These are phyloP conservation scores for Colletotrichum zoysiae DNA, from an alignment of 2,329 filamentous ascomycete species.

Conservation along the genomic window DNA sequence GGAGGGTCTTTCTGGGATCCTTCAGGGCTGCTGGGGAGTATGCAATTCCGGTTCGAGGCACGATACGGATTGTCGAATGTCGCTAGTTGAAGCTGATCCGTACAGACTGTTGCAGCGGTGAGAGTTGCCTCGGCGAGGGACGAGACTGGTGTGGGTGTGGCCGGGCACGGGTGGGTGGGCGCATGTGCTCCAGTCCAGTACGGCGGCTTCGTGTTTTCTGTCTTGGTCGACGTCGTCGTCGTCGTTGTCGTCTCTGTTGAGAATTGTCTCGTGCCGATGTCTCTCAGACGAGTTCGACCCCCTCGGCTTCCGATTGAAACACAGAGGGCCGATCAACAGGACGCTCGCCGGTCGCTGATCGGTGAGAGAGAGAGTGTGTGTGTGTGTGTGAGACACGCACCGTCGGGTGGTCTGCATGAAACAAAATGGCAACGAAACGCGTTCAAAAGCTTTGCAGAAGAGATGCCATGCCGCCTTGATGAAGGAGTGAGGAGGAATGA, in stretches of 20 bases:
- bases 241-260: slow-evolving; percentile 12
- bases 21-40: slow-evolving; percentile 11
- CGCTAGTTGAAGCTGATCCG: neutral
- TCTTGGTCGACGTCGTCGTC: neutral
- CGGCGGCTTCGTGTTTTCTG: neutral
- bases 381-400: slow-evolving; percentile 1
- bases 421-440: neutral
- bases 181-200: neutral
- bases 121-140: slow-evolving; percentile 5
- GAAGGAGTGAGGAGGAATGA: neutral
- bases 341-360: neutral
- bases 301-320: slow-evolving; percentile 32
- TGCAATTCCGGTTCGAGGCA: slow-evolving; percentile 37
- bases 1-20: slow-evolving; percentile 1
- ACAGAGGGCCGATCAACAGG: slow-evolving; percentile 10
- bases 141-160: neutral
- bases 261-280: slow-evolving; percentile 10
- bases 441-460: too few species aligned
- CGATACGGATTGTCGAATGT: slow-evolving; percentile 26
- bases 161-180: neutral
- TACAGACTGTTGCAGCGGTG: neutral
- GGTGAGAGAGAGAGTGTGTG: too few species aligned
- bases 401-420: neutral
- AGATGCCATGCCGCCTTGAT: neutral
- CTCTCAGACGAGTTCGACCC: slow-evolving; percentile 13